Evolutionary conservation across 139 green algal genomes (phyloP), one percentile per base, ranked within the genome.

Genomic region (Micractinium sp.): DNA sequence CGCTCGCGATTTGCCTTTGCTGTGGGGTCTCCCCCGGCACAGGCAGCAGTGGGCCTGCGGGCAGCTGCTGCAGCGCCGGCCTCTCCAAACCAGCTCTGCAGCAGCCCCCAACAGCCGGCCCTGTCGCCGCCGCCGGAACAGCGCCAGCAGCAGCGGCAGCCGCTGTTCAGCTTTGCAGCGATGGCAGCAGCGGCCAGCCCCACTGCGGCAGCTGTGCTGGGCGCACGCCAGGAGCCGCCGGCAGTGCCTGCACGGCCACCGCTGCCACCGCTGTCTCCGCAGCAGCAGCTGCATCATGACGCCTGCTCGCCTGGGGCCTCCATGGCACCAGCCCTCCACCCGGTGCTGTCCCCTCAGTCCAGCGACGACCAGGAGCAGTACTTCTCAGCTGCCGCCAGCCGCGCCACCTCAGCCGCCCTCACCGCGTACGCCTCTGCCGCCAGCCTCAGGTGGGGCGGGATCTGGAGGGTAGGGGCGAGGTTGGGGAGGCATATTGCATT

Each of bases 281-380:
- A 74, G 76, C 89, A 89, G 81, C 84, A 89, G 66, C 82, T 77
- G 77, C 85, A 85, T 53, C 81, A 27, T 31, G 63, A 5, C 47
- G 9, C 47, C 47, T 56, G 47, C 47, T 56, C 47, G 47, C 47
- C 47, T 56, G 47, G 47, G 47, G 9, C 47, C 35, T 82, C 76
- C 77, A 12, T 31, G 35, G 38, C 39, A 1, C 23, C n/a, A 38
- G 12, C 39, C 38, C 78, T 41, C 18, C 81, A 47, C 22, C 56
- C 56, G 15, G 31, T 33, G 31, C 71, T 77, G 29, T 77, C 71
- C 29, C 71, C 71, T 12, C 31, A 33, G 31, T 77, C 71, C 29
- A 77, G 71, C 33, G 83, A 80, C 2, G 82, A 78, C 23, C 36
- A 87, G 38, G 36, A 87, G 3, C 35, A 22, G 22, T 87, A 53